phyloP scores from a whole-genome alignment of 2,329 filamentous ascomycete genomes.

The Elsinoe fawcettii region DNA sequence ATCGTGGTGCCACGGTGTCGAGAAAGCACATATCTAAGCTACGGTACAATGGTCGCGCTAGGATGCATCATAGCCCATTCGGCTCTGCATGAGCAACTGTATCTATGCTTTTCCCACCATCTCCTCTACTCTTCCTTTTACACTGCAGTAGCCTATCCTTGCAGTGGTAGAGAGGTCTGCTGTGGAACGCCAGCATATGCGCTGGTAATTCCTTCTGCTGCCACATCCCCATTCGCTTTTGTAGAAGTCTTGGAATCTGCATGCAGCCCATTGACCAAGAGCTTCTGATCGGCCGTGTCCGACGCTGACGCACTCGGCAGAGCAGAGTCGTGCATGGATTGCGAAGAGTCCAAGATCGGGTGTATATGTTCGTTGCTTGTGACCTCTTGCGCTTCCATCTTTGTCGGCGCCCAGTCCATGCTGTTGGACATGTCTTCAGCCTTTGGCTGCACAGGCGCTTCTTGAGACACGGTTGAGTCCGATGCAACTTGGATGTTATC shows the following conservation, averaged over 20 bases:
- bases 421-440: background rate
- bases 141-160: background rate
- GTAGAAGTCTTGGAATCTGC: background rate
- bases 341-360: background rate
- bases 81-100: no score
- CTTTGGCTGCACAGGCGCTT: background rate
- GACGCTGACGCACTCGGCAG: background rate
- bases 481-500: background rate
- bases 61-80: no score
- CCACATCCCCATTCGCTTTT: background rate
- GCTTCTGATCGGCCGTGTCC: background rate
- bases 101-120: background rate
- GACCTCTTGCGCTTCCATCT: background rate
- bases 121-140: background rate
- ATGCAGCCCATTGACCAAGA: background rate
- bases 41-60: no score
- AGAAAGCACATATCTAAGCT: no score
- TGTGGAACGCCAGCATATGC: background rate
- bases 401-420: constrained; percentile 3
- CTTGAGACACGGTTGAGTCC: background rate
- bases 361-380: background rate
- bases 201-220: background rate
- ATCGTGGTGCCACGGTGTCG: background rate
- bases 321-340: background rate
- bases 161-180: background rate